Evolutionary conservation across 2,329 filamentous ascomycete genomes (phyloP).

Genomic region (Aureobasidium sp.): DNA sequence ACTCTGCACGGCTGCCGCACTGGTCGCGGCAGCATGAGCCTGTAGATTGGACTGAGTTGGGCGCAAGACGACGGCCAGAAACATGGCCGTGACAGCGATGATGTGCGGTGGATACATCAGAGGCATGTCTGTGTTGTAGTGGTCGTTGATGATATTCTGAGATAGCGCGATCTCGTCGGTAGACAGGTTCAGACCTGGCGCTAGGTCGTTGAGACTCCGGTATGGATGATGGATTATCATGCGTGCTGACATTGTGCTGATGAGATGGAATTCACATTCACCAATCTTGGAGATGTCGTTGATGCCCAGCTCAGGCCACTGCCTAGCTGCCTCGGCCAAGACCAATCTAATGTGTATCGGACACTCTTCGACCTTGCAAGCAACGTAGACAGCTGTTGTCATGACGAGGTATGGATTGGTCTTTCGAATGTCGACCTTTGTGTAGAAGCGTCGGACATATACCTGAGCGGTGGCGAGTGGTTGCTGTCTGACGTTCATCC

Average conservation of each 20-base stretch:
- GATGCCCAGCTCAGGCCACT: slow-evolving; percentile 73
- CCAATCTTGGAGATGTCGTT: slow-evolving; percentile 76
- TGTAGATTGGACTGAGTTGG: slow-evolving; percentile 48
- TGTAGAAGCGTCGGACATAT: slow-evolving; percentile 91
- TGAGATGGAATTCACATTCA: slow-evolving; percentile 88
- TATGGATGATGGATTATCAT: slow-evolving; percentile 89
- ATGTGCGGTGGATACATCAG: slow-evolving; percentile 78
- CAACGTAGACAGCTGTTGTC: slow-evolving; percentile 87
- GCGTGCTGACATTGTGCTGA: slow-evolving; percentile 83
- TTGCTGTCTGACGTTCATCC: slow-evolving; percentile 79
- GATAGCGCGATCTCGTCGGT: slow-evolving; percentile 70
- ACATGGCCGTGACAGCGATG: slow-evolving; percentile 76
- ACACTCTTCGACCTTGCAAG: slow-evolving; percentile 96
- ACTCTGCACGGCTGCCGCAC: slow-evolving; percentile 16
- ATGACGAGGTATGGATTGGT: slow-evolving; percentile 91
- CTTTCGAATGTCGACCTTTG: slow-evolving; percentile 77
- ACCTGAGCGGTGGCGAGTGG: slow-evolving; percentile 88
- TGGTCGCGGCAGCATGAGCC: slow-evolving; percentile 28
- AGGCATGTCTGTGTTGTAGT: slow-evolving; percentile 85
- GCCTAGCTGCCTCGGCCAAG: slow-evolving; percentile 71
- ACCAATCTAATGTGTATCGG: slow-evolving; percentile 93
- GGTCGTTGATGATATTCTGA: slow-evolving; percentile 81
- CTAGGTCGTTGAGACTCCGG: slow-evolving; percentile 64
- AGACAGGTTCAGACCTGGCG: slow-evolving; percentile 50
- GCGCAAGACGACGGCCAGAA: slow-evolving; percentile 74